Evolutionary conservation across 108 stramenopile genomes (phyloP).

Genomic region (Skeletonema potamos): DNA sequence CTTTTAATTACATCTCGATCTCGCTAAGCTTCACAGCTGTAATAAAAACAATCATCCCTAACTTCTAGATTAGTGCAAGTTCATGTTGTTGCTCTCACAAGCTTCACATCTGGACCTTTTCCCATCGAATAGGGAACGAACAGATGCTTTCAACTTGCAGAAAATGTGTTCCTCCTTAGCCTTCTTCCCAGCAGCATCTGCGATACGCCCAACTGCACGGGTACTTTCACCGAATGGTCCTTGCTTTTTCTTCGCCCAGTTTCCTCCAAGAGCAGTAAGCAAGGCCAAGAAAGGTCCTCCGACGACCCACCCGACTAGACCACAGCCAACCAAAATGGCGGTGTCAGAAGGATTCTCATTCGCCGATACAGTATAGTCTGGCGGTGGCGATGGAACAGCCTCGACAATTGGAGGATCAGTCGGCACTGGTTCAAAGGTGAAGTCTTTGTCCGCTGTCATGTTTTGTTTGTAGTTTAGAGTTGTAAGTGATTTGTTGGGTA

Average conservation of each 20-base stretch:
- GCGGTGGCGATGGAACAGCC: background rate
- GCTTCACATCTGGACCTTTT: conserved; percentile 10
- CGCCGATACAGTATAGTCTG: background rate
- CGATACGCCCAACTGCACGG: conserved; percentile 38
- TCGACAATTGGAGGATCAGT: conserved; percentile 22
- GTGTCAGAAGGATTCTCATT: conserved; percentile 29
- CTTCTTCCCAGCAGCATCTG: conserved; percentile 35
- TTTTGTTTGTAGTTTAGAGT: no score
- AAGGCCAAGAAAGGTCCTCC: conserved; percentile 44
- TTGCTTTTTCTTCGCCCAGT: conserved; percentile 18
- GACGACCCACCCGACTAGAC: conserved; percentile 34
- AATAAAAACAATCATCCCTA: background rate
- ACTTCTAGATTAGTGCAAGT: background rate
- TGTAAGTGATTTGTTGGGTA: no score
- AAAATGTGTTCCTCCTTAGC: conserved; percentile 29
- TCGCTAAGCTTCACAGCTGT: background rate
- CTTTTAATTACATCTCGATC: background rate
- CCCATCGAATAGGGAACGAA: conserved; percentile 27
- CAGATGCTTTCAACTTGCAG: conserved; percentile 31
- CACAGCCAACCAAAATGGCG: conserved; percentile 40
- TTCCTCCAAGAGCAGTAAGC: conserved; percentile 33
- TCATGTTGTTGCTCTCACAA: background rate
- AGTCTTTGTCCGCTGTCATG: conserved; percentile 6
- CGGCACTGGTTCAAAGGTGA: background rate
- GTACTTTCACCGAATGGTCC: conserved; percentile 37